Conservation (phyloP, 192 early-diverging fungal genomes). For the Podila epicladia region DNA sequence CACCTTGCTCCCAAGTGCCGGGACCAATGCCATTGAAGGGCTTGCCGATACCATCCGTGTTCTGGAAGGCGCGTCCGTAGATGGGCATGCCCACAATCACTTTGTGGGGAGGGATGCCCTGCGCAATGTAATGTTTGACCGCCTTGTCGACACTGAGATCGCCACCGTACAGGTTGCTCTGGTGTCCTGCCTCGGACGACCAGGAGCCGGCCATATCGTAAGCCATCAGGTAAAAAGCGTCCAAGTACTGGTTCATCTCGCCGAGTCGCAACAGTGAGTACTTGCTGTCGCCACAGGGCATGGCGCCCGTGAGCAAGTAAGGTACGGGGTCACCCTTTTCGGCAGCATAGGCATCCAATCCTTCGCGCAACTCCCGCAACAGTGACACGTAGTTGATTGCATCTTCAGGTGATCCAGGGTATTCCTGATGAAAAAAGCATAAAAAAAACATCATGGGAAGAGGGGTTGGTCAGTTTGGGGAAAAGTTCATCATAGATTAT, state of each 20-base stretch:
- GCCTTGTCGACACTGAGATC: constrained; percentile 72
- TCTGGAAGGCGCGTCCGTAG: constrained; percentile 94
- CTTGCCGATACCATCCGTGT: constrained; percentile 76
- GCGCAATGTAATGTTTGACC: constrained; percentile 72
- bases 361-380: constrained; percentile 73
- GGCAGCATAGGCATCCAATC: constrained; percentile 67
- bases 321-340: constrained; percentile 38
- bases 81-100: constrained; percentile 91
- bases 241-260: constrained; percentile 72
- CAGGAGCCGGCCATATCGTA: constrained; percentile 83
- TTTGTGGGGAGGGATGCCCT: constrained; percentile 85
- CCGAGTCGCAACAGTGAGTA: constrained; percentile 69
- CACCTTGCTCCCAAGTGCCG: constrained; percentile 91
- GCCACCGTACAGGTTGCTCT: constrained; percentile 82
- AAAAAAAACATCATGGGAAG: neutral
- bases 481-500: neutral
- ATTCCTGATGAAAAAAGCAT: constrained; percentile 66
- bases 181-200: constrained; percentile 80
- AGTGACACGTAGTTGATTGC: constrained; percentile 82
- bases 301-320: constrained; percentile 75
- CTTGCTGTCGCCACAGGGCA: constrained; percentile 69
- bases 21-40: constrained; percentile 75
- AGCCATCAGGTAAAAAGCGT: constrained; percentile 92
- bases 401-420: constrained; percentile 79
- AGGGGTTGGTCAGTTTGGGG: neutral